A percentile compares a stretch with the other conserved stretches of the same genome.
Evolutionary conservation across 257 asterid genomes (phyloP).

Genomic region (Primulina tabacum): DNA sequence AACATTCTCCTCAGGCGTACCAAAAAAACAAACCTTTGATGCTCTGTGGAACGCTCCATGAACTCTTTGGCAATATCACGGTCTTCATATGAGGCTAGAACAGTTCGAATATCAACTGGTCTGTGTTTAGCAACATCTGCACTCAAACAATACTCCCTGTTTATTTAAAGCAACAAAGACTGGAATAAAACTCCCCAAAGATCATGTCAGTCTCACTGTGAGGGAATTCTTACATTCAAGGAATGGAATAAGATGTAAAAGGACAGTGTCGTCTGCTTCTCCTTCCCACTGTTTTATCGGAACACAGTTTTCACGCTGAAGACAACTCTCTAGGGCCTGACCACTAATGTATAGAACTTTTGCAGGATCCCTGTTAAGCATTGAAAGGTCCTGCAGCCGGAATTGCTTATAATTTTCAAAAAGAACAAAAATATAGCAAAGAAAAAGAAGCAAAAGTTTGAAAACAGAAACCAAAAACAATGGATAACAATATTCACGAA

Average conservation of each 20-base stretch:
- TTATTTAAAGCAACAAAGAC: neutral
- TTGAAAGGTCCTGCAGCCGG: slow-evolving; percentile 77
- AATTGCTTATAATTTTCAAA: slow-evolving; percentile 7
- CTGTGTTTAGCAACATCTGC: slow-evolving; percentile 74
- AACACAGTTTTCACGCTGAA: slow-evolving; percentile 74
- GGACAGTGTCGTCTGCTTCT: slow-evolving; percentile 78
- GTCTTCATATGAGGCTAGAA: slow-evolving; percentile 80
- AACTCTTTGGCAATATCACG: slow-evolving; percentile 82
- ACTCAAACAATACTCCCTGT: slow-evolving; percentile 22
- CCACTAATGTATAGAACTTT: slow-evolving; percentile 72
- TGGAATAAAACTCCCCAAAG: slow-evolving; percentile 11
- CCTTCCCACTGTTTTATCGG: slow-evolving; percentile 75
- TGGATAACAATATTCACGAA: neutral
- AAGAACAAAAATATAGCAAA: neutral
- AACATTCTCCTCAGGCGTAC: slow-evolving; percentile 9
- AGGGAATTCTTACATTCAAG: slow-evolving; percentile 70
- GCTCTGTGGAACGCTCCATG: slow-evolving; percentile 73
- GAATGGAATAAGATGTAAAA: slow-evolving; percentile 82
- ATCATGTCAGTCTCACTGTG: slow-evolving; percentile 15
- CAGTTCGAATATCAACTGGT: slow-evolving; percentile 80
- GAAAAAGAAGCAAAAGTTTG: neutral
- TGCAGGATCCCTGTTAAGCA: slow-evolving; percentile 79
- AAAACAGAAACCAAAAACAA: neutral
- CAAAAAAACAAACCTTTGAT: slow-evolving; percentile 51
- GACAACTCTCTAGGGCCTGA: slow-evolving; percentile 70